Evolutionary conservation across 176 grass and related monocot species (phyloP).

Genomic region (Guadua angustifolia): DNA sequence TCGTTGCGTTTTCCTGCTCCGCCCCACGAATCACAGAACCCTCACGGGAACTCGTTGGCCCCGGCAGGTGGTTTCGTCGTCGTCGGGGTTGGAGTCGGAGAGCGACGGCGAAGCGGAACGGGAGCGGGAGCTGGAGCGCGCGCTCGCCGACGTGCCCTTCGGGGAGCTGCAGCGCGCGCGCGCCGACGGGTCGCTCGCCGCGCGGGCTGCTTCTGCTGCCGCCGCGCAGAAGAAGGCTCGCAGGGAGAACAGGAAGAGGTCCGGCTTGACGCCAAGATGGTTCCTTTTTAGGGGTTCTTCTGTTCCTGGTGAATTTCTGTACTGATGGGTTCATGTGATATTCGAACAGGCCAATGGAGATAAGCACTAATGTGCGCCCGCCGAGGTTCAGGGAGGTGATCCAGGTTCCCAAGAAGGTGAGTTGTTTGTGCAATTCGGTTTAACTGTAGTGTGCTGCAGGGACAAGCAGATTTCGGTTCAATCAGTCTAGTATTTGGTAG

Average conservation of each 20-base stretch:
- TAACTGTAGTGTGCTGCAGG: neutral
- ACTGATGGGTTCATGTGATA: slow-evolving; percentile 15
- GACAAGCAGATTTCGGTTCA: neutral
- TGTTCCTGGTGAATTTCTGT: neutral
- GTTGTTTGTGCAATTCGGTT: neutral
- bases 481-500: neutral
- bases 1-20: neutral
- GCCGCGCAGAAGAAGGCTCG: slow-evolving; percentile 53
- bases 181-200: slow-evolving; percentile 69
- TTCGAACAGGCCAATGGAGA: slow-evolving; percentile 82
- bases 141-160: slow-evolving; percentile 80
- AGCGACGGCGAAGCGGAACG: slow-evolving; percentile 38
- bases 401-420: slow-evolving; percentile 86
- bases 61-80: slow-evolving; percentile 39
- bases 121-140: slow-evolving; percentile 60
- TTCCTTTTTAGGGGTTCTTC: neutral
- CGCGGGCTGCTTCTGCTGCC: neutral
- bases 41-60: neutral
- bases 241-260: slow-evolving; percentile 92
- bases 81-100: slow-evolving; percentile 48
- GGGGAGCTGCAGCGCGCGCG: slow-evolving; percentile 78
- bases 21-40: neutral
- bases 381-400: slow-evolving; percentile 77
- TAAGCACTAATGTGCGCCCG: slow-evolving; percentile 75
- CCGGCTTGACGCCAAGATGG: neutral